Evolutionary conservation across 2,329 filamentous ascomycete species (phyloP).

Genomic region (Chalara sp.): DNA sequence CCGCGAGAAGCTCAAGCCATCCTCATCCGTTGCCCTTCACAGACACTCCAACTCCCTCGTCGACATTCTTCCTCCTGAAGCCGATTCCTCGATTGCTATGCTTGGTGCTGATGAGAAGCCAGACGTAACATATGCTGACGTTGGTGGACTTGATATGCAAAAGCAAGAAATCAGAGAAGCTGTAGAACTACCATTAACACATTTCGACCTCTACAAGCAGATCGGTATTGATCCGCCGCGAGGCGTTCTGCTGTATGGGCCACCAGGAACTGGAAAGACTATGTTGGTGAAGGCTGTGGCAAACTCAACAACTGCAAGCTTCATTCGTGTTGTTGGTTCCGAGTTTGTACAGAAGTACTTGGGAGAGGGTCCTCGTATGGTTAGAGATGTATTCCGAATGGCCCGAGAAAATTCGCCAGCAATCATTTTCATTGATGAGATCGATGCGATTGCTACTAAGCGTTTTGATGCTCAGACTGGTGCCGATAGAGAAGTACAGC

Average conservation of each 20-base stretch:
- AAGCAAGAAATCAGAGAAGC: constrained; percentile 99
- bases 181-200: constrained; percentile 91
- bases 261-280: constrained; percentile 92
- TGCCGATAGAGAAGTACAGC: constrained; percentile 95
- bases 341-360: constrained; percentile 99
- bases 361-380: constrained; percentile 96
- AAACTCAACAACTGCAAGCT: constrained; percentile 95
- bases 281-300: constrained; percentile 98
- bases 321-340: constrained; percentile 95
- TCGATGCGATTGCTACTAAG: constrained; percentile 97
- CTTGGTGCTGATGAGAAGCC: constrained; percentile 94
- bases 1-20: constrained; percentile 95
- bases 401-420: constrained; percentile 95
- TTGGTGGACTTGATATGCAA: constrained; percentile 97
- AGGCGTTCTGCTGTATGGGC: constrained; percentile 92
- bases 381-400: constrained; percentile 98
- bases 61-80: constrained; percentile 97
- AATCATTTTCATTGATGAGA: constrained; percentile 99
- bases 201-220: constrained; percentile 98
- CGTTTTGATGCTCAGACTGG: constrained; percentile 98
- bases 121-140: constrained; percentile 95
- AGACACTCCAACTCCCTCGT: constrained; percentile 97
- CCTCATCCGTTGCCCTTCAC: constrained; percentile 93
- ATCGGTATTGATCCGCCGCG: constrained; percentile 98
- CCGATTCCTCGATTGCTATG: constrained; percentile 98